Percentiles rank a stretch among this genome's conserved stretches.
Evolutionary conservation across 31 red algal species (phyloP).

Genomic region (Porphyra umbilicalis): DNA sequence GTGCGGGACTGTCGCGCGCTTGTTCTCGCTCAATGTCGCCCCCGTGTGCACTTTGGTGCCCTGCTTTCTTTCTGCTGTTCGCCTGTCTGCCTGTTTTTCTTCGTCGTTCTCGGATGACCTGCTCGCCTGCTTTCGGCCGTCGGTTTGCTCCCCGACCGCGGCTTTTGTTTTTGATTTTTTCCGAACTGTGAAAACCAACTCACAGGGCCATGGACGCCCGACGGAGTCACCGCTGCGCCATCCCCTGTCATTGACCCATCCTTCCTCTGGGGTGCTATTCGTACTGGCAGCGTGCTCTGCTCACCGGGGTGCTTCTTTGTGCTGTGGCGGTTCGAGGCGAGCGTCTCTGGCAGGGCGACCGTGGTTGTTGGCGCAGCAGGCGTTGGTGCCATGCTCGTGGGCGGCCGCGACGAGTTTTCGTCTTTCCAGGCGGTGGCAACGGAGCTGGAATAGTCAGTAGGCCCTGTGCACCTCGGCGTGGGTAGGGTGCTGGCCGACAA

Average conservation of each 20-base stretch:
- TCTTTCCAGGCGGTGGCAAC: neutral
- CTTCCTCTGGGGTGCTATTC: neutral
- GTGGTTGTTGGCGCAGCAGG: neutral
- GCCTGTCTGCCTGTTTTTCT: too few relatives aligned
- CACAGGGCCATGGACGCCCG: neutral
- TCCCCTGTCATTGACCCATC: neutral
- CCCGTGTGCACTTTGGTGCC: too few relatives aligned
- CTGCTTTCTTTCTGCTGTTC: too few relatives aligned
- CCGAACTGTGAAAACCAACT: too few relatives aligned
- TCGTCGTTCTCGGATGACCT: too few relatives aligned
- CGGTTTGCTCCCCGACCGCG: too few relatives aligned
- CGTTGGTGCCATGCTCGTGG: neutral
- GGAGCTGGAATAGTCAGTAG: neutral
- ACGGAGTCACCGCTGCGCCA: neutral
- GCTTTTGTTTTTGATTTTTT: too few relatives aligned
- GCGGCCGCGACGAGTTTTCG: neutral
- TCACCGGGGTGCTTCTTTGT: neutral
- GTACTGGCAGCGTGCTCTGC: neutral
- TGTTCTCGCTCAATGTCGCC: too few relatives aligned
- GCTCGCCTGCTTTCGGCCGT: too few relatives aligned
- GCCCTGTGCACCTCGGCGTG: neutral
- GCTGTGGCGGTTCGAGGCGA: neutral
- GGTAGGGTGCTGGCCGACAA: neutral
- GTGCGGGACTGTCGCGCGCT: too few relatives aligned
- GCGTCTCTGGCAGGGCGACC: neutral